Evolutionary conservation across 768 basidiomycete genomes (phyloP).

Genomic region (Termitomyces sp.): DNA sequence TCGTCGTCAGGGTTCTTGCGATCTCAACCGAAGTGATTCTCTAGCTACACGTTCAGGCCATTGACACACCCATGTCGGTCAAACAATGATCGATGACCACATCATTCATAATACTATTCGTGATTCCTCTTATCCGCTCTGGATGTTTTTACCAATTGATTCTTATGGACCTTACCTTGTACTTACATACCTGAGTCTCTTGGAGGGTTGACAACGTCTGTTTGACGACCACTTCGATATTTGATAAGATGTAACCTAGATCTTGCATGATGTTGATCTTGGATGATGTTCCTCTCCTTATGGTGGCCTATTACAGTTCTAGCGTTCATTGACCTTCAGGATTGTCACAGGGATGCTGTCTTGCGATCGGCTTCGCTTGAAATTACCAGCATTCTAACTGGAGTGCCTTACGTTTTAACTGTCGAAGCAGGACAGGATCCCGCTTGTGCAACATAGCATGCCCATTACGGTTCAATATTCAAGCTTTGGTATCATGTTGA

Average conservation of each 20-base stretch:
- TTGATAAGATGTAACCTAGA: no score
- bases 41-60: slow-evolving; percentile 6
- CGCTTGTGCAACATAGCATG: background rate
- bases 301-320: background rate
- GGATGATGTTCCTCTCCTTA: background rate
- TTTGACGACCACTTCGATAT: background rate
- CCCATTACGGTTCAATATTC: no score
- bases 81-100: background rate
- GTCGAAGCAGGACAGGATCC: background rate
- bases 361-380: background rate
- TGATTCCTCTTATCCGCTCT: background rate
- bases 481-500: background rate
- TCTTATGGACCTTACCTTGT: background rate
- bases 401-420: background rate
- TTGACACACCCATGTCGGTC: background rate
- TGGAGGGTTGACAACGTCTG: no score
- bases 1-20: slow-evolving; percentile 1
- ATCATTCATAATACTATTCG: background rate
- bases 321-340: background rate
- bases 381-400: background rate
- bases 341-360: no score
- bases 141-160: background rate
- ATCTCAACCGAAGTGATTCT: slow-evolving; percentile 11
- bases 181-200: no score
- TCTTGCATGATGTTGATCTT: no score